Conservation (phyloP, 495 filamentous ascomycete species). For the Tuber borchii region DNA sequence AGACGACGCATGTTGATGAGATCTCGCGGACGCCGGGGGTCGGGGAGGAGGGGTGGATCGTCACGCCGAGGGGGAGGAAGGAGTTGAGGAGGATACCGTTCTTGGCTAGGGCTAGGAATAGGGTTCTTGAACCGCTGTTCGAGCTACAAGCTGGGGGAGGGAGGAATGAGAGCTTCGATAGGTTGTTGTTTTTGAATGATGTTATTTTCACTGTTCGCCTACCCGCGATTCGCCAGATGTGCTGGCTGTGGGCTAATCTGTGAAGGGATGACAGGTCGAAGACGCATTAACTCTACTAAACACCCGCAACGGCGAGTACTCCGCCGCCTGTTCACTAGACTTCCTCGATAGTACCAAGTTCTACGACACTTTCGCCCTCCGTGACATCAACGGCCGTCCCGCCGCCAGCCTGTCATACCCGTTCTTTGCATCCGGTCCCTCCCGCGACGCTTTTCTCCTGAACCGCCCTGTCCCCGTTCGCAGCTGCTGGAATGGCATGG, state of each 20-base stretch:
- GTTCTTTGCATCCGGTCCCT: conserved; percentile 60
- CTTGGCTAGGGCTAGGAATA: conserved; percentile 58
- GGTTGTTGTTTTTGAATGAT: conserved; percentile 68
- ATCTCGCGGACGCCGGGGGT: conserved; percentile 42
- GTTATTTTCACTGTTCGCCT: conserved; percentile 60
- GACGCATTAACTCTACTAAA: conserved; percentile 65
- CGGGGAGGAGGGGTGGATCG: conserved; percentile 53
- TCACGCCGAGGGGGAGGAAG: conserved; percentile 47
- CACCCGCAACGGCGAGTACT: conserved; percentile 67
- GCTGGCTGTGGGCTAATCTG: conserved; percentile 5
- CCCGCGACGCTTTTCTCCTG: conserved; percentile 53
- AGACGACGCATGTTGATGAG: conserved; percentile 54
- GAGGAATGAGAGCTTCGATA: conserved; percentile 52
- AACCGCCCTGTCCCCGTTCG: conserved; percentile 59
- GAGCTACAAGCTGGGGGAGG: conserved; percentile 43
- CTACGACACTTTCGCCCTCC: conserved; percentile 82
- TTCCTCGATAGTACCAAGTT: conserved; percentile 60
- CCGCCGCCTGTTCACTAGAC: conserved; percentile 75
- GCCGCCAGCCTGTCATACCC: conserved; percentile 64
- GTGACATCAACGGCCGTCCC: conserved; percentile 60
- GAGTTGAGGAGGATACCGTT: conserved; percentile 63
- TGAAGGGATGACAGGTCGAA: conserved; percentile 46
- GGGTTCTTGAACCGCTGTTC: conserved; percentile 49
- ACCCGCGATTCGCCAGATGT: conserved; percentile 6
- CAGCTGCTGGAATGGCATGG: conserved; percentile 83